Percentiles rank a stretch among this genome's conserved stretches.
phyloP scores from a whole-genome alignment of 306 rosid species.

The Begonia fuchsioides region DNA sequence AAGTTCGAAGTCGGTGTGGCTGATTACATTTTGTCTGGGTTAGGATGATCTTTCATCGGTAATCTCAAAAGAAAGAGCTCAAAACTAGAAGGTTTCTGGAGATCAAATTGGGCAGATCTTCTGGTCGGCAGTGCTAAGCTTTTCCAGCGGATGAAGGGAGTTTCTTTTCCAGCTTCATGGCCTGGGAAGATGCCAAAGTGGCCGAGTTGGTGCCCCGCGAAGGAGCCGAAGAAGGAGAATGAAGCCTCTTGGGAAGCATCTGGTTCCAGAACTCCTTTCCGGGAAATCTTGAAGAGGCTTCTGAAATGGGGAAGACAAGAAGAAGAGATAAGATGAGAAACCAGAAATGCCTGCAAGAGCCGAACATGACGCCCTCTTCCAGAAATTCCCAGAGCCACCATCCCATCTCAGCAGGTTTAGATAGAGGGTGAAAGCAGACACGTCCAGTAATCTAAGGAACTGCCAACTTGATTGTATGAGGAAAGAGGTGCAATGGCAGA shows the following conservation, averaged over 20 bases:
- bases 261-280: slow-evolving; percentile 38
- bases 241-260: slow-evolving; percentile 89
- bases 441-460: not conserved
- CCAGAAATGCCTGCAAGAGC: slow-evolving; percentile 39
- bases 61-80: too few relatives aligned
- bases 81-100: too few relatives aligned
- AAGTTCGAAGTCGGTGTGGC: too few relatives aligned
- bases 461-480: not conserved
- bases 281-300: slow-evolving; percentile 49
- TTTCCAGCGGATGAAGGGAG: slow-evolving; percentile 41
- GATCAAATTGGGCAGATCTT: too few relatives aligned
- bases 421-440: not conserved
- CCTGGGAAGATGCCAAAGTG: slow-evolving; percentile 22
- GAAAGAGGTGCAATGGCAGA: not conserved
- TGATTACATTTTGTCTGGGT: too few relatives aligned
- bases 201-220: slow-evolving; percentile 63
- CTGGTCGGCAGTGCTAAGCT: slow-evolving; percentile 19
- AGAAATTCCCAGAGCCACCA: slow-evolving; percentile 7
- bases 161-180: slow-evolving; percentile 15
- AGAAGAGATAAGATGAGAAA: slow-evolving; percentile 34
- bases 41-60: too few relatives aligned
- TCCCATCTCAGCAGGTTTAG: not conserved
- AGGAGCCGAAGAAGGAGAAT: slow-evolving; percentile 76
- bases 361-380: slow-evolving; percentile 25
- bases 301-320: slow-evolving; percentile 27